phyloP scores from a whole-genome alignment of 371 early-diverging fungal species.

The Phascolomyces articulosus region DNA sequence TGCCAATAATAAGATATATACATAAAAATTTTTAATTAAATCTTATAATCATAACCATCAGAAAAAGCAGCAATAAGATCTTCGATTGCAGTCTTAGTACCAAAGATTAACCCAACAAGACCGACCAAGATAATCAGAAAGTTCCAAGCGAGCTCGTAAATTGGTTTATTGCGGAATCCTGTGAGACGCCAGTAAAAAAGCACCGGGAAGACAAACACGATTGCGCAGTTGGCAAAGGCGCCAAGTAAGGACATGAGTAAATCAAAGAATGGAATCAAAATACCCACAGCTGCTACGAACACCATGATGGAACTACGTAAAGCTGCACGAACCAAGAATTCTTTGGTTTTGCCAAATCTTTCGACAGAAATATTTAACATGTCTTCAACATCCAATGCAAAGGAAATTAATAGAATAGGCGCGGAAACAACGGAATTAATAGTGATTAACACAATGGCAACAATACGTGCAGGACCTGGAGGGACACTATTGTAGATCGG shows the following conservation, averaged over 20 bases:
- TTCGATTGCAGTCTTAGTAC: constrained; percentile 70
- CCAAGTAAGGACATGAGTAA: constrained; percentile 84
- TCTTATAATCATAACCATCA: background rate
- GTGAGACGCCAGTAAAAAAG: constrained; percentile 76
- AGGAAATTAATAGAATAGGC: constrained; percentile 80
- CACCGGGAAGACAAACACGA: constrained; percentile 85
- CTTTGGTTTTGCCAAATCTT: constrained; percentile 48
- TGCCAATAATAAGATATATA: too few relatives aligned
- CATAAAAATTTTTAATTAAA: too few relatives aligned
- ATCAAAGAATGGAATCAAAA: constrained; percentile 79
- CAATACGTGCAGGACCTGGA: constrained; percentile 56
- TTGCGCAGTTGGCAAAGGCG: constrained; percentile 73
- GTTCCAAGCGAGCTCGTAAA: constrained; percentile 60
- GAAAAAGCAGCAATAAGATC: constrained; percentile 42
- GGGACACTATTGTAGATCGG: constrained; percentile 83
- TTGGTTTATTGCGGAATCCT: constrained; percentile 58
- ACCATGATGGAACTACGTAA: constrained; percentile 59
- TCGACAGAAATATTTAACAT: constrained; percentile 55
- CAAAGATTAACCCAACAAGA: constrained; percentile 73
- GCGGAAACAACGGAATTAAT: constrained; percentile 82
- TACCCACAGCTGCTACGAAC: constrained; percentile 61
- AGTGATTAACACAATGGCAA: constrained; percentile 76
- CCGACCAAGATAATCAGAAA: constrained; percentile 63
- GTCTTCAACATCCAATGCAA: constrained; percentile 72
- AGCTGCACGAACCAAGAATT: constrained; percentile 57